Evolutionary conservation across 345 rosid genomes (phyloP), one percentile per base, ranked within the genome.

Genomic region (Chamaenerion angustifolium): DNA sequence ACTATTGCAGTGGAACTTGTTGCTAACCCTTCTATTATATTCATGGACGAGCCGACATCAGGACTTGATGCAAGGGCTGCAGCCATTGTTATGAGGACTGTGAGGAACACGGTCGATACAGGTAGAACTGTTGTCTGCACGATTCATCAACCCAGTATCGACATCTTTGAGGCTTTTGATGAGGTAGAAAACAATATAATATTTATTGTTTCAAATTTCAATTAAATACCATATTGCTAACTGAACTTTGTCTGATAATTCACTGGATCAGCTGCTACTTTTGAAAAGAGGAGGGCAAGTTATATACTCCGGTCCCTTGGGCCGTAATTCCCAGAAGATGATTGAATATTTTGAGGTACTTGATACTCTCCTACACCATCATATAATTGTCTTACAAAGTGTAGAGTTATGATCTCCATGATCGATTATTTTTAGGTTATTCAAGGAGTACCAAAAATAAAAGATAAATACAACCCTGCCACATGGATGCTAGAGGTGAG

Each of bases 61-160:
- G 76, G 82, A 13, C 76, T 76, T 48, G 82, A 76, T 63, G 82
- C 76, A 45, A 70, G 82, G 47, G 82, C 78, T 46, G 82, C 74
- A 18, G 82, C 78, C 57, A 76, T 73, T 52, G 78, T 76, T 11
- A 70, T 76, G 78, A 71, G 78, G 60, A 68, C 82, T 4, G 76
- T 76, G 13, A 68, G 82, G 43, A 70, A 76, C 58, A 76, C 79
- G 0, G 78, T 76, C 10, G 76, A 76, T 45, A 73, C 78, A 0
- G 78, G 82, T 10, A 63, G 82, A 61, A 76, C 82, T 8, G 82
- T 76, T 52, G 78, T 77, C 16, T 77, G 79, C 65, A 77, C 82
- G 14, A 77, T 73, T 48, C 82, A 77, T 49, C 82, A 70, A 63
- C 82, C 82, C 41, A 73, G 79, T 60, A 77, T 77, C 21, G 79